A percentile compares a stretch with the other conserved stretches of the same genome.
Conservation (phyloP, 345 rosid species). For the Citrus sp. region DNA sequence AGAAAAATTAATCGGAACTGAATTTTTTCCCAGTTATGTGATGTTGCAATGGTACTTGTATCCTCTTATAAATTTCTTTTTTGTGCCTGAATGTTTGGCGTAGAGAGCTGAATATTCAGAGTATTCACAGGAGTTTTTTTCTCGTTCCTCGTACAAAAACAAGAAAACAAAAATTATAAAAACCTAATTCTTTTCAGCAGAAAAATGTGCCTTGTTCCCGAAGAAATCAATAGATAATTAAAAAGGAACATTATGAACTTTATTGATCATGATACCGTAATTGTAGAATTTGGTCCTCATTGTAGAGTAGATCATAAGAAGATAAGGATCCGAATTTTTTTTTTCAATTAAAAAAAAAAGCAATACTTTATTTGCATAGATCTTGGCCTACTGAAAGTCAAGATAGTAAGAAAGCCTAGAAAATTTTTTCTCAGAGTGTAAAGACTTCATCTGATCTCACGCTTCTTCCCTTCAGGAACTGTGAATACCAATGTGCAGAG, state of each 20-base stretch:
- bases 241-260: background rate
- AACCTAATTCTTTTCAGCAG: too few relatives aligned
- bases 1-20: too few relatives aligned
- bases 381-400: background rate
- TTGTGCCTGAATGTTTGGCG: too few relatives aligned
- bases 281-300: background rate
- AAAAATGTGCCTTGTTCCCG: too few relatives aligned
- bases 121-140: too few relatives aligned
- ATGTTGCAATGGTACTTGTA: too few relatives aligned
- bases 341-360: background rate
- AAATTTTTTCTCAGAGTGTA: background rate
- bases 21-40: too few relatives aligned
- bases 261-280: background rate
- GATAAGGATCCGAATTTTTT: too few relatives aligned
- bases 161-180: too few relatives aligned
- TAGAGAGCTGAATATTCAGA: too few relatives aligned
- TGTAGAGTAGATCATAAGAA: background rate
- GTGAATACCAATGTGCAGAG: conserved; percentile 51
- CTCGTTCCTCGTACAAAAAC: too few relatives aligned
- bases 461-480: conserved; percentile 35
- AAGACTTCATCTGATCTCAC: background rate
- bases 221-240: background rate
- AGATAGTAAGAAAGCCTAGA: background rate
- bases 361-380: background rate
- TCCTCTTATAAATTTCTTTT: too few relatives aligned